Base-by-base conservation (phyloP, 108 stramenopile genomes). In the Nannochloropsis oceanica region DNA sequence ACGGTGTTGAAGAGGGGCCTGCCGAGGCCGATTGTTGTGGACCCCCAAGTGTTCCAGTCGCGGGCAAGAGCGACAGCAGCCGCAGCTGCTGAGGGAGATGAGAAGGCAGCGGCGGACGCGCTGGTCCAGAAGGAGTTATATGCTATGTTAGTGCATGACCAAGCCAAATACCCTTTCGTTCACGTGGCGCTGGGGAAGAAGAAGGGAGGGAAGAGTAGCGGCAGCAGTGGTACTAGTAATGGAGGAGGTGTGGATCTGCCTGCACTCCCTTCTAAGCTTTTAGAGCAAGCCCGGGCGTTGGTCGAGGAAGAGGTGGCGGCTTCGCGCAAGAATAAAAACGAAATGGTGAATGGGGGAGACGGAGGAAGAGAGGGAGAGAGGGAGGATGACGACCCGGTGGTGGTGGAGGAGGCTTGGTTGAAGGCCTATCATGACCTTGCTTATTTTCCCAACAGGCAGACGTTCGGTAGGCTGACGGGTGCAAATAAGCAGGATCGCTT, bases 1-100 rank as follows among this genome's bases (percentile, higher is more conserved):
- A 42, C 89, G 79, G 89, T 85, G 43, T 80, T 90, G 20, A 89
- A 89, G 84, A 26, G 85, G 42, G 25, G 26, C 22, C 85, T 90
- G 25, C 90, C 90, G 20, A 87, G 89, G 13, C 90, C 82, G 26
- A 27, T 0, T 79, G 27, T 80, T 26, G 84, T 43, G 20, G 25
- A 27, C 22, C 27, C 22, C 8, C 25, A n/a, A 26, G 27, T 82
- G 20, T 82, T n/a, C 84, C 43, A 43, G 20, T 85, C 86, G 13
- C 27, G 85, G 5, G 82, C 80, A 22, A 43, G 85, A 81, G 86
- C 86, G 11, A 42, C 82, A 26, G 27, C 86, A 26, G 34, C 85
- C 80, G 73, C 84, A 84, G 85, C 83, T 14, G 79, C 84, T 12
- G 81, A 84, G 2, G 86, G 85, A 8, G 86, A 85, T 12, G 34